Conservation (phyloP, 805 yeast genomes). For the Candida dendrica region DNA sequence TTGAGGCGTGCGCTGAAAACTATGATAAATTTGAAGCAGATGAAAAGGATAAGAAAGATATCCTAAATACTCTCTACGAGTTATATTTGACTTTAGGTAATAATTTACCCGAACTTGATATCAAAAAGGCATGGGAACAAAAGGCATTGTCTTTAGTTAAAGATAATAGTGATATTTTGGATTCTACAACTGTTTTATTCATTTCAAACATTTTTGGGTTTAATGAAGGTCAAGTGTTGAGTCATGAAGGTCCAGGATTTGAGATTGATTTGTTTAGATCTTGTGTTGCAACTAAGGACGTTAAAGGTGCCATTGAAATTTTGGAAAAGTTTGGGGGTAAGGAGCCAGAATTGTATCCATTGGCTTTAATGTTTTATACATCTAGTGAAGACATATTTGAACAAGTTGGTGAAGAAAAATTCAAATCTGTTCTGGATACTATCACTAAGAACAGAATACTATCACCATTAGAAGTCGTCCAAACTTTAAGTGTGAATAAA, state of each 20-base stretch:
- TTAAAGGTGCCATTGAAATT: slow-evolving; percentile 47
- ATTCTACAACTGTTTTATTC: slow-evolving; percentile 41
- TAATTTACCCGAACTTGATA: slow-evolving; percentile 27
- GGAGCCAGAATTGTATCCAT: slow-evolving; percentile 58
- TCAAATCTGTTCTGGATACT: slow-evolving; percentile 41
- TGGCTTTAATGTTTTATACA: slow-evolving; percentile 57
- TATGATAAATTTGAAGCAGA: slow-evolving; percentile 70
- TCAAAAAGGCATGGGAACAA: slow-evolving; percentile 45
- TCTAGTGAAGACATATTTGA: slow-evolving; percentile 46
- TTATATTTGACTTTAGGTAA: slow-evolving; percentile 61
- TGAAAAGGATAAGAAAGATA: slow-evolving; percentile 59
- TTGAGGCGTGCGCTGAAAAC: slow-evolving; percentile 83
- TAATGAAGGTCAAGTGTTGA: slow-evolving; percentile 36
- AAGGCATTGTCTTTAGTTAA: slow-evolving; percentile 54
- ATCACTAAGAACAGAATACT: slow-evolving; percentile 47
- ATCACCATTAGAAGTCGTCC: slow-evolving; percentile 73
- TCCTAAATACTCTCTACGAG: slow-evolving; percentile 75
- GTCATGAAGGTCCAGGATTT: slow-evolving; percentile 24
- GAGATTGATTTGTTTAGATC: slow-evolving; percentile 59
- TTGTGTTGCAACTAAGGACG: slow-evolving; percentile 49
- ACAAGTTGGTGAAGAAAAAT: slow-evolving; percentile 43
- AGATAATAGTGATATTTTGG: slow-evolving; percentile 42
- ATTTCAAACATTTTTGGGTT: slow-evolving; percentile 40
- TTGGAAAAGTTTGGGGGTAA: slow-evolving; percentile 52
- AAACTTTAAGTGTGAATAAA: slow-evolving; percentile 53